A percentile compares a stretch with the other conserved stretches of the same genome.
phyloP scores from a whole-genome alignment of 805 yeast genomes.

The Candida verbasci region DNA sequence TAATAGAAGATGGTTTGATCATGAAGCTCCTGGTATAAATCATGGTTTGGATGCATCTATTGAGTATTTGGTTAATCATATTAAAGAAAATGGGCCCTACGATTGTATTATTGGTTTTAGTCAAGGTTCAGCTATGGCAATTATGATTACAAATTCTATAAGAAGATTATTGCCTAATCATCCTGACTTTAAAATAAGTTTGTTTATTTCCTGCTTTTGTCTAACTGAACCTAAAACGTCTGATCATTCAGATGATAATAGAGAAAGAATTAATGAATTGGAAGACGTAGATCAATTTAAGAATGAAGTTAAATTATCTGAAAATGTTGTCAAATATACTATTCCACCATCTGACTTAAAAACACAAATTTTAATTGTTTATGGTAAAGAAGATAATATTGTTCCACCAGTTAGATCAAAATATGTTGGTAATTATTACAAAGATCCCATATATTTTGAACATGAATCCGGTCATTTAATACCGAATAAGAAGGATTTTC shows the following conservation, averaged over 20 bases:
- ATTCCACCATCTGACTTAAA: slow-evolving; percentile 10
- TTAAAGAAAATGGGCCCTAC: slow-evolving; percentile 35
- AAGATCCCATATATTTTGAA: slow-evolving; percentile 11
- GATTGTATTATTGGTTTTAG: slow-evolving; percentile 40
- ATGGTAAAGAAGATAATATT: slow-evolving; percentile 27
- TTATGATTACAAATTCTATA: slow-evolving; percentile 22
- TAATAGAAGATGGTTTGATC: slow-evolving; percentile 38
- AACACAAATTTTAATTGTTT: slow-evolving; percentile 24
- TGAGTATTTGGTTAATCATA: slow-evolving; percentile 20
- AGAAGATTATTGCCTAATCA: slow-evolving; percentile 18
- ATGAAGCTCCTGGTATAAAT: slow-evolving; percentile 15
- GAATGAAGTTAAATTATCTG: slow-evolving; percentile 15
- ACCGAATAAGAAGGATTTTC: slow-evolving; percentile 16
- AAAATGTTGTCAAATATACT: slow-evolving; percentile 17
- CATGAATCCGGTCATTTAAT: slow-evolving; percentile 39
- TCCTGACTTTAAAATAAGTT: slow-evolving; percentile 22
- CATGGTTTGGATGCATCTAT: slow-evolving; percentile 26
- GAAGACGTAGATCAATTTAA: slow-evolving; percentile 20
- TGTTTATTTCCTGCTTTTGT: slow-evolving; percentile 33
- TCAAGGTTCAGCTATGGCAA: slow-evolving; percentile 40
- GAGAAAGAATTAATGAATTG: no score
- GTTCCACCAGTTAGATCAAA: slow-evolving; percentile 30
- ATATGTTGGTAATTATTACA: slow-evolving; percentile 19
- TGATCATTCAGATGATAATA: slow-evolving; percentile 12
- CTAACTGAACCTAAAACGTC: slow-evolving; percentile 26